Base-by-base conservation (phyloP, 1,284 basidiomycete species). In the Inonotus obliquus region DNA sequence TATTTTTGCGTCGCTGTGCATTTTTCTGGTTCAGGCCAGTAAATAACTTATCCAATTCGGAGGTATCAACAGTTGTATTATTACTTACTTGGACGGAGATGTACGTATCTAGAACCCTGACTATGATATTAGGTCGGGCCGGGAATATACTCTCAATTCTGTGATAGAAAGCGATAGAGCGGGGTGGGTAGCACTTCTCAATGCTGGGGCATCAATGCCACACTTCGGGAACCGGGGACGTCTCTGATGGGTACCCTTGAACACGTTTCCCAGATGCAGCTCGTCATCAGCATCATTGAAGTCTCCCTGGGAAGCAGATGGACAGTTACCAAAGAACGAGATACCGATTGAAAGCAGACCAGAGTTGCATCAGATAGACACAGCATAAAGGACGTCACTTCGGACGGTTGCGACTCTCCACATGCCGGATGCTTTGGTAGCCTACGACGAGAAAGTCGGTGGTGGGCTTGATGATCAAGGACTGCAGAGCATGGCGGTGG, bases 21-120 rank as follows among this genome's bases (percentile, higher is more conserved):
- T 44, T 44, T 9, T 44, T 44, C 47, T 49, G 47, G 47, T 49
- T 27, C 23, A 49, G 23, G 25, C 47, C 47, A 27, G 47, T 58
- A 47, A 49, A 45, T 47, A 17, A 49, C 2, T 13, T 48, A n/a
- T 35, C 32, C 21, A 21, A 21, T 38, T 48, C 23, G 47, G 47
- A 47, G 19, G 45, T 51, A 58, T 45, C n/a, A 57, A 47, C 39
- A 44, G 29, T 39, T 58, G 56, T 58, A 58, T 58, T 19, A 35
- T 32, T 45, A 49, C 29, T 49, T 45, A 48, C 55, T 23, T 21
- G 21, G 4, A n/a, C 7, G 17, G 10, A 2, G 25, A 13, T 57
- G 55, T 57, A 57, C 44, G 49, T 51, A 27, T 48, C 14, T 21
- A 48, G 49, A 6, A 38, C 38, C 35, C 13, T n/a, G 21, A 37